Base-by-base conservation (phyloP, 1,139 yeast genomes). In the Yamadazyma sp. region DNA sequence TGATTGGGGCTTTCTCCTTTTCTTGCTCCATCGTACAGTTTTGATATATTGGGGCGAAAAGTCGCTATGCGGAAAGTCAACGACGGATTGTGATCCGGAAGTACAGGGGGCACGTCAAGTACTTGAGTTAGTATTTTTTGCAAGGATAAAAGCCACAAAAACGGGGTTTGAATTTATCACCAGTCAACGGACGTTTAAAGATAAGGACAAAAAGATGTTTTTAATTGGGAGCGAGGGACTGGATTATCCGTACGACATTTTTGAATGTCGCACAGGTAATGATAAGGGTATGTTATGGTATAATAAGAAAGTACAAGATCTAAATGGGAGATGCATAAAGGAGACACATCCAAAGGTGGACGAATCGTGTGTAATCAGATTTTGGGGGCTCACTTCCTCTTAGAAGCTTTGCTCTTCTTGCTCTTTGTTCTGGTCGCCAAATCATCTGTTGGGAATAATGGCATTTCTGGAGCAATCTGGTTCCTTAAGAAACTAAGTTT, bases 401-500 rank as follows among this genome's bases (percentile, higher is more conserved):
- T 11, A n/a, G n/a, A n/a, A n/a, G n/a, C n/a, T 29, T 18, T 14
- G 3, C 17, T 29, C 23, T 18, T 18, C 10, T 17, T 31, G n/a
- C 15, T 23, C 12, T 21, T 23, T 12, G 16, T 21, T 11, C 17
- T 12, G 13, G 17, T 29, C 7, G 23, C 4, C n/a, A 16, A 9
- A 16, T 23, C 28, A 9, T 43, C 46, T 24, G 37, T 47, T 3
- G 66, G 69, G 43, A 64, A 61, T 36, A 61, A 51, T 13, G 67
- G 64, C 44, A 59, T 46, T 11, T 54, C 61, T 6, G 46, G 44
- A 10, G 41, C 42, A 3, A 49, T 34, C 30, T 29, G 44, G 7
- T 44, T 51, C 5, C 66, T 62, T 39, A 69, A 53, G 33, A 43
- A 51, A 18, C 52, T 51, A 42, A 69, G 53, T 43, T 69, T 70